A percentile compares a stretch with the other conserved stretches of the same genome.
Evolutionary conservation across 2,329 filamentous ascomycete genomes (phyloP).

Genomic region (Corinectria fuckeliana): DNA sequence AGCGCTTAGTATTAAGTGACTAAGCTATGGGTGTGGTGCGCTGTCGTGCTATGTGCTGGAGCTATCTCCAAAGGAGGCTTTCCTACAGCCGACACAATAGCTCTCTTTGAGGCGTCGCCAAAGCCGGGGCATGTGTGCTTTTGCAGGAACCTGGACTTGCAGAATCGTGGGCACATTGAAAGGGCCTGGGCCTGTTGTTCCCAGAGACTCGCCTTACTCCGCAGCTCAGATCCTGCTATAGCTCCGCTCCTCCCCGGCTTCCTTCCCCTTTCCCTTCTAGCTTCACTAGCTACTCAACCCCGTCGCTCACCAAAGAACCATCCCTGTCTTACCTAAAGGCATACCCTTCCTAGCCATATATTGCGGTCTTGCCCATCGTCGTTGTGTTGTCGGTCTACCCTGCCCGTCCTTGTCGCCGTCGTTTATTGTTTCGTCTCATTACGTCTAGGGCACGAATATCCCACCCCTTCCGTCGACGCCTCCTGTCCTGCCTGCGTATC

Average conservation of each 20-base stretch:
- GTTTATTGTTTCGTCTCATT: no score
- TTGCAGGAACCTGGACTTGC: slow-evolving; percentile 10
- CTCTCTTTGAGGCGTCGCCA: slow-evolving; percentile 30
- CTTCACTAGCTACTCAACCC: slow-evolving; percentile 5
- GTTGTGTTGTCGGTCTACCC: slow-evolving; percentile 8
- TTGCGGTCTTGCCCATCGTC: slow-evolving; percentile 14
- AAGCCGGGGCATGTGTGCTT: not conserved
- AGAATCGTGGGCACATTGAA: slow-evolving; percentile 13
- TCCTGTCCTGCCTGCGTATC: no score
- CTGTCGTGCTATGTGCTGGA: slow-evolving; percentile 31
- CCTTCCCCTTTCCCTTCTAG: not conserved
- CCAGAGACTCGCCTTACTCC: no score
- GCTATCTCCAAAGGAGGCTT: not conserved
- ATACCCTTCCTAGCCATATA: slow-evolving; percentile 4
- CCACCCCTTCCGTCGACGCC: not conserved
- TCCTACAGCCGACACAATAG: not conserved
- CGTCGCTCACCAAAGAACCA: slow-evolving; percentile 25
- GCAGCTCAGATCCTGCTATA: slow-evolving; percentile 33
- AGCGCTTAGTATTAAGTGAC: slow-evolving; percentile 28
- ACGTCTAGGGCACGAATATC: no score
- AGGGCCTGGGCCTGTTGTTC: not conserved
- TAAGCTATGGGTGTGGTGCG: slow-evolving; percentile 20
- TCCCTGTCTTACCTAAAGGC: slow-evolving; percentile 1
- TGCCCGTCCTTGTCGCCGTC: slow-evolving; percentile 18
- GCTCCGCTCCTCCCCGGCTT: slow-evolving; percentile 31